Conservation (phyloP, 208 protist species). For the Crithidia bombi region DNA sequence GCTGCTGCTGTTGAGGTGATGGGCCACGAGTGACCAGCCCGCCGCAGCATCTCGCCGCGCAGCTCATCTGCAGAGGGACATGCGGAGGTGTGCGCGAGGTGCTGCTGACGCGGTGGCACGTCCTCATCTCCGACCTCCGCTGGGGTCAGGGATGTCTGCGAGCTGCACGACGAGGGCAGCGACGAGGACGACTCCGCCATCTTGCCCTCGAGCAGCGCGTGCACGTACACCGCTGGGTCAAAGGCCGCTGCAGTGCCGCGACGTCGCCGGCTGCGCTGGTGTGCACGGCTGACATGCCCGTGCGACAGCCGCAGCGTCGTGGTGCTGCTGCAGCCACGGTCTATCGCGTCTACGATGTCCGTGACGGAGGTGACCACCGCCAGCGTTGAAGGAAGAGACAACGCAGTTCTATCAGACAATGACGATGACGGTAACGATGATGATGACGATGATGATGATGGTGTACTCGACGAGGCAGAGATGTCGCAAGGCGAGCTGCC, state of each 20-base stretch:
- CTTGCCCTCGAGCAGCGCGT: conserved; percentile 16
- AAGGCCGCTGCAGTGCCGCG: conserved; percentile 1
- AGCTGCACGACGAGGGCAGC: too few species aligned
- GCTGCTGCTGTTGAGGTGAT: too few species aligned
- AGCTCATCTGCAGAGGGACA: not conserved
- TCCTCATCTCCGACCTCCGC: too few species aligned
- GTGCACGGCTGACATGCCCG: not conserved
- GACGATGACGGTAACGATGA: not conserved
- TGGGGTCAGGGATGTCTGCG: too few species aligned
- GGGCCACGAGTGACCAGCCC: conserved; percentile 22
- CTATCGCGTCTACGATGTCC: conserved; percentile 28
- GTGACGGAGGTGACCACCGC: conserved; percentile 24
- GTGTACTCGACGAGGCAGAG: conserved; percentile 5
- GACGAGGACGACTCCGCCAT: not conserved
- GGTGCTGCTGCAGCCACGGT: too few species aligned
- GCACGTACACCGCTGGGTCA: conserved; percentile 21
- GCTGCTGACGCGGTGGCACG: not conserved
- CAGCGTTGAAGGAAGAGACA: conserved; percentile 7
- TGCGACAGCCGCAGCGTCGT: too few species aligned
- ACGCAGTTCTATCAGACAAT: not conserved
- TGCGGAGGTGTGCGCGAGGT: not conserved
- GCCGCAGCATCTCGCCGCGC: conserved; percentile 5
- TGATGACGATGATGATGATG: conserved; percentile 10
- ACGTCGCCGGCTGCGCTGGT: not conserved
- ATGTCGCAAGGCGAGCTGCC: conserved; percentile 29